Conservation (phyloP, 495 filamentous ascomycete species). For the Aspergillus nanangensis region DNA sequence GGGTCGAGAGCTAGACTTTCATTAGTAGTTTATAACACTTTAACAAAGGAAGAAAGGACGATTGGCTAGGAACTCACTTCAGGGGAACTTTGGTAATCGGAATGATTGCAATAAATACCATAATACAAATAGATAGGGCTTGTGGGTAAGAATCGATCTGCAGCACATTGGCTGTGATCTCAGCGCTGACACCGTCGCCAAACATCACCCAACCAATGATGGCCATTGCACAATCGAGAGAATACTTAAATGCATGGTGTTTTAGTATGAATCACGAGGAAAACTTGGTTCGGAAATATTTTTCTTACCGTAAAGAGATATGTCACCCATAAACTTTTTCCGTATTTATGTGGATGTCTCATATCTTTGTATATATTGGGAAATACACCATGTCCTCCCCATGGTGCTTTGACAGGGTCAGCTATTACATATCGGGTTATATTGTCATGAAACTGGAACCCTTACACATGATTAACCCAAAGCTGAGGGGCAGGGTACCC, state of each 20-base stretch:
- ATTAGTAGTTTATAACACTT: slow-evolving; percentile 13
- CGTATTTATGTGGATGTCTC: slow-evolving; percentile 87
- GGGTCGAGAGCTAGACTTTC: slow-evolving; percentile 59
- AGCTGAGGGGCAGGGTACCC: slow-evolving; percentile 84
- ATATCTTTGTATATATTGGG: slow-evolving; percentile 98
- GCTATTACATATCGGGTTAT: background rate
- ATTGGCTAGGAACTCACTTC: slow-evolving; percentile 49
- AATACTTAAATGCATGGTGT: slow-evolving; percentile 45
- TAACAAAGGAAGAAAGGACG: no score
- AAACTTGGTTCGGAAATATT: background rate
- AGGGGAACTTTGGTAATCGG: slow-evolving; percentile 92
- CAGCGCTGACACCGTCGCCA: slow-evolving; percentile 76
- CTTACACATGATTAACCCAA: slow-evolving; percentile 88
- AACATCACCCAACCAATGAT: slow-evolving; percentile 90
- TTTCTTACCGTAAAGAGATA: slow-evolving; percentile 81
- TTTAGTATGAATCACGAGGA: slow-evolving; percentile 16
- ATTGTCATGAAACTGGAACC: background rate
- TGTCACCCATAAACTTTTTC: slow-evolving; percentile 68
- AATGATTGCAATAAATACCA: slow-evolving; percentile 83
- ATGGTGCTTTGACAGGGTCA: slow-evolving; percentile 55
- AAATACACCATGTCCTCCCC: slow-evolving; percentile 94
- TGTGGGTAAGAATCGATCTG: slow-evolving; percentile 67
- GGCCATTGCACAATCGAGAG: slow-evolving; percentile 76
- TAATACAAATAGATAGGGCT: slow-evolving; percentile 69
- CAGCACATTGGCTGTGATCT: slow-evolving; percentile 87